Conservation (phyloP, 2,329 filamentous ascomycete species). For the Monascus ruber region DNA sequence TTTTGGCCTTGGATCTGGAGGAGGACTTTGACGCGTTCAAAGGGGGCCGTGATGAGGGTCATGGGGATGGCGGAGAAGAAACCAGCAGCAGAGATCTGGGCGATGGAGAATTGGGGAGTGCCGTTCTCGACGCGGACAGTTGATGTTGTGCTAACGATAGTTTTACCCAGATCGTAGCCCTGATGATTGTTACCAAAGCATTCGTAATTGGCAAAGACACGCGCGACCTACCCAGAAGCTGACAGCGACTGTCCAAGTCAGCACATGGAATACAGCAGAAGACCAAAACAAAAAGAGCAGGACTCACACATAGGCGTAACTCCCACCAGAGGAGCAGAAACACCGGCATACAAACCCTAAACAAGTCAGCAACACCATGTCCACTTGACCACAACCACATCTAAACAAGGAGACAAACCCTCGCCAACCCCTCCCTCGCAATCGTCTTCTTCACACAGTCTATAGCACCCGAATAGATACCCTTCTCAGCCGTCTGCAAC, state of each 20-base stretch:
- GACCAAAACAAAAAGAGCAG: background rate
- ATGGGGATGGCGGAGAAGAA: slow-evolving; percentile 98
- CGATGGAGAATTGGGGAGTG: slow-evolving; percentile 59
- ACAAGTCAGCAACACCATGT: slow-evolving; percentile 3
- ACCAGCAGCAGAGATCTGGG: slow-evolving; percentile 79
- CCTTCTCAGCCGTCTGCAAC: slow-evolving; percentile 87
- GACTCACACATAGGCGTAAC: slow-evolving; percentile 97
- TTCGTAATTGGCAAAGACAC: too few species aligned
- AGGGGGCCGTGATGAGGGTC: slow-evolving; percentile 96
- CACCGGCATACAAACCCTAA: slow-evolving; percentile 86
- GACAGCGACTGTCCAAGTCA: slow-evolving; percentile 44
- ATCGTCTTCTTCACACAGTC: slow-evolving; percentile 86
- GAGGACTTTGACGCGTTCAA: slow-evolving; percentile 97
- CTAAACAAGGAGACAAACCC: slow-evolving; percentile 22
- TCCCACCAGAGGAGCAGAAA: slow-evolving; percentile 84
- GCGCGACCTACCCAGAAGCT: slow-evolving; percentile 48
- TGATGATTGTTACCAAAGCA: slow-evolving; percentile 41
- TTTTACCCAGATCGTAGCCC: slow-evolving; percentile 94
- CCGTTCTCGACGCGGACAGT: slow-evolving; percentile 51
- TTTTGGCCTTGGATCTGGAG: slow-evolving; percentile 95
- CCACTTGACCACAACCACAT: background rate
- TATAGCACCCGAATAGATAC: slow-evolving; percentile 79
- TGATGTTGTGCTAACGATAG: slow-evolving; percentile 61
- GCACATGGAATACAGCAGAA: background rate
- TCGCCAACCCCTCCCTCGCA: slow-evolving; percentile 66